Percentiles rank a stretch among this genome's conserved stretches.
Conservation (phyloP, 345 rosid species). For the Linum usitatissimum region DNA sequence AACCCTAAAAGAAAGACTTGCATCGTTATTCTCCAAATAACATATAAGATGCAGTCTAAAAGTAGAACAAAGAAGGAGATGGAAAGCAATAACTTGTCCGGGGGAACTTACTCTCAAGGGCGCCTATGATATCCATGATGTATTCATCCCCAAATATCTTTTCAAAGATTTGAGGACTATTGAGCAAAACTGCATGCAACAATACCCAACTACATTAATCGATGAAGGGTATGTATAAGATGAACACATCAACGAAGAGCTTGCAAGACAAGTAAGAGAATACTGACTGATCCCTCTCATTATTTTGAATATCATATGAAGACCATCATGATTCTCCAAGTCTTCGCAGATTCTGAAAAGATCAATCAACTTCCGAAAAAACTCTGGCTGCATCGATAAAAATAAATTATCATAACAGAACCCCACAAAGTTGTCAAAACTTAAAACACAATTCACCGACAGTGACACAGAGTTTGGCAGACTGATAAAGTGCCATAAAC, state of each 20-base stretch:
- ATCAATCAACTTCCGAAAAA: slow-evolving; percentile 65
- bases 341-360: slow-evolving; percentile 65
- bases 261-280: slow-evolving; percentile 11
- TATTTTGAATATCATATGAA: slow-evolving; percentile 73
- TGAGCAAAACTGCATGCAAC: slow-evolving; percentile 60
- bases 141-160: slow-evolving; percentile 73
- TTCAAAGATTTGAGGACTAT: slow-evolving; percentile 66
- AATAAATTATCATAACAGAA: slow-evolving; percentile 16
- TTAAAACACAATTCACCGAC: neutral
- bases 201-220: slow-evolving; percentile 12
- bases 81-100: neutral
- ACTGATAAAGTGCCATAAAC: too few relatives aligned
- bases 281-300: slow-evolving; percentile 75
- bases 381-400: slow-evolving; percentile 49
- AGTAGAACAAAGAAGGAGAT: neutral
- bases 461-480: neutral
- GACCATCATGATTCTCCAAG: slow-evolving; percentile 46
- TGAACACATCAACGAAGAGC: slow-evolving; percentile 7
- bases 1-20: too few relatives aligned
- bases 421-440: neutral
- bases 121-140: slow-evolving; percentile 77
- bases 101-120: slow-evolving; percentile 76
- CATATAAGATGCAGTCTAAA: neutral
- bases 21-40: neutral
- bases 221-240: slow-evolving; percentile 12